Base-by-base conservation (phyloP, 805 yeast genomes). In the Grigorovia yakushimaensis region DNA sequence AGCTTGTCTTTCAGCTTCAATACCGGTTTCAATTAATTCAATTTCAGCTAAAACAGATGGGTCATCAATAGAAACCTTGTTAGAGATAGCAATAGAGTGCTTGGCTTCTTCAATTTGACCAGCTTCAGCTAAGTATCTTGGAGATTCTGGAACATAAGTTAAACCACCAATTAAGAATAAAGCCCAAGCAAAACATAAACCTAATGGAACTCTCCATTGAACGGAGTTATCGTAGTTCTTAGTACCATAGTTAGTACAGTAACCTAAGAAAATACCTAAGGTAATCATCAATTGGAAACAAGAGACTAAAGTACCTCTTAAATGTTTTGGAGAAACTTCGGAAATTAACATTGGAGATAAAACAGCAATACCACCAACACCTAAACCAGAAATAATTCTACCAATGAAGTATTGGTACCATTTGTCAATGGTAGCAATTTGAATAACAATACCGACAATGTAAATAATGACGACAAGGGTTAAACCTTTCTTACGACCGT, bases 381-480 rank as follows among this genome's bases (percentile, higher is more conserved):
- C 85, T 11, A 84, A 55, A 47, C 95, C 95, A 38, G 87, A 77
- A 73, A 73, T 56, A 45, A 59, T 75, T 68, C 89, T 74, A 44
- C 88, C 88, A 54, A 82, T 73, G 55, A 79, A 76, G 59, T 77
- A 76, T 67, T 82, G 88, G 65, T 78, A 81, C 88, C 88, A 83
- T 47, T 73, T 69, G 52, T 62, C 49, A 30, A 49, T 46, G 8
- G 69, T 62, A 17, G 86, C 73, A 50, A 83, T 82, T 68, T 82
- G 88, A 51, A 83, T 74, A 45, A 79, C 62, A 49, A 81, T 77
- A 58, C 88, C 88, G 44, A 81, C 74, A 51, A 81, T 75, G 65
- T 82, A 82, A 48, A 83, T 73, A 37, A 76, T 65, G 77, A 80
- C 79, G 53, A 80, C 74, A 39, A 72, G 59, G 76, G 78, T 77